These are phyloP conservation scores for Colletotrichum sp. DNA, from an alignment of 2,329 filamentous ascomycete genomes.

Conservation along the genomic window DNA sequence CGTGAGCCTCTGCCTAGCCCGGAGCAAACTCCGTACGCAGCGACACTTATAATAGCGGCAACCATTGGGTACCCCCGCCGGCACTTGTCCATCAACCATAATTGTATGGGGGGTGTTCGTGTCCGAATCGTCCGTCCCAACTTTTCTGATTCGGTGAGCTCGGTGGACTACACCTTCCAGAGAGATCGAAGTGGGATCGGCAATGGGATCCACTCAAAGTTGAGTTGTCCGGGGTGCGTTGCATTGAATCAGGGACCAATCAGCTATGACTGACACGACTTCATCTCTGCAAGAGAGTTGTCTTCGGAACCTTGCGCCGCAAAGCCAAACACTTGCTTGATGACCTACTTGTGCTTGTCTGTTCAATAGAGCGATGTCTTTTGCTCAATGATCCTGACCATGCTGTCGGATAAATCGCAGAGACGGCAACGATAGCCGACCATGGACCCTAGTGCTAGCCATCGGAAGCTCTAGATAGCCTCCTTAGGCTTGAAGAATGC, in stretches of 20 bases:
- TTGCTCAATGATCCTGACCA: background rate
- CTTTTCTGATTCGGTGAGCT: background rate
- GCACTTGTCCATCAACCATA: background rate
- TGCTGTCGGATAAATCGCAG: background rate
- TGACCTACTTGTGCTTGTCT: background rate
- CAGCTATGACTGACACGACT: background rate
- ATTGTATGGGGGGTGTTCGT: background rate
- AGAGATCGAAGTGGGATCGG: background rate
- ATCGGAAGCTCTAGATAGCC: background rate
- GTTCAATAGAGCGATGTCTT: background rate
- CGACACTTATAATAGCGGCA: background rate
- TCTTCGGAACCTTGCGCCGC: background rate
- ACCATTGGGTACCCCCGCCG: background rate
- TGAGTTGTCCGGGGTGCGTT: background rate
- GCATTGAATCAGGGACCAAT: background rate
- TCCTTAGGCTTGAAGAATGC: background rate
- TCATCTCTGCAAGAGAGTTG: background rate
- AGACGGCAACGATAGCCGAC: background rate
- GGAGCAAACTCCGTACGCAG: background rate
- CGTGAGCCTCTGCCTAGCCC: background rate
- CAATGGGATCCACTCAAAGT: background rate
- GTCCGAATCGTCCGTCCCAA: background rate
- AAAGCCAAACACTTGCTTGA: background rate
- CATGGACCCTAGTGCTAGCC: background rate
- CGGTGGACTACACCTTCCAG: background rate